A percentile compares a stretch with the other conserved stretches of the same genome.
These are phyloP conservation scores for Neurospora sp. DNA, from an alignment of 495 filamentous ascomycete genomes.

Conservation along the genomic window DNA sequence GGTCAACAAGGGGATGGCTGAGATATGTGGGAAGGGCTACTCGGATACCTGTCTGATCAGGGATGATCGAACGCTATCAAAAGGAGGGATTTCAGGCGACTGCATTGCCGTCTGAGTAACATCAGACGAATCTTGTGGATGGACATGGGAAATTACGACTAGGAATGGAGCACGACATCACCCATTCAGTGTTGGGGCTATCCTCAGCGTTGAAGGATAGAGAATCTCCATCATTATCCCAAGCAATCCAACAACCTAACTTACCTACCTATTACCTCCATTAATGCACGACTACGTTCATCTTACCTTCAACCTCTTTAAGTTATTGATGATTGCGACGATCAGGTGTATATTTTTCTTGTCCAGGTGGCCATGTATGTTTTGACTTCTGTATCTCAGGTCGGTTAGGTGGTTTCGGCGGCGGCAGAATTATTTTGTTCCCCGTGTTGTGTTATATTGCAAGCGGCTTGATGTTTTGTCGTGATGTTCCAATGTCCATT, in stretches of 20 bases:
- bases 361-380: neutral
- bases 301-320: neutral
- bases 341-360: neutral
- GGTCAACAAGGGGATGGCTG: neutral
- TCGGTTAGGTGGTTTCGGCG: neutral
- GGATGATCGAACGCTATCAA: neutral
- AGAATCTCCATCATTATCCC: neutral
- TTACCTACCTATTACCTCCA: neutral
- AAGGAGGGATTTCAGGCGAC: neutral
- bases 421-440: neutral
- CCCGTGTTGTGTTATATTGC: neutral
- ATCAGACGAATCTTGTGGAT: neutral
- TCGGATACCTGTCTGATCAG: neutral
- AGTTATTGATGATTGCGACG: neutral
- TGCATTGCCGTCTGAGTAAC: neutral
- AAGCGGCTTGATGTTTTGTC: neutral
- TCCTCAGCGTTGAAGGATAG: neutral
- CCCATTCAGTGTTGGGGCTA: neutral
- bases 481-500: neutral
- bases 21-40: neutral
- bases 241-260: neutral
- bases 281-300: neutral
- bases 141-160: neutral
- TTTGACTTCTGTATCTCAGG: neutral
- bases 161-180: neutral